Conservation (phyloP, 257 asterid genomes). For the Rhazya stricta region DNA sequence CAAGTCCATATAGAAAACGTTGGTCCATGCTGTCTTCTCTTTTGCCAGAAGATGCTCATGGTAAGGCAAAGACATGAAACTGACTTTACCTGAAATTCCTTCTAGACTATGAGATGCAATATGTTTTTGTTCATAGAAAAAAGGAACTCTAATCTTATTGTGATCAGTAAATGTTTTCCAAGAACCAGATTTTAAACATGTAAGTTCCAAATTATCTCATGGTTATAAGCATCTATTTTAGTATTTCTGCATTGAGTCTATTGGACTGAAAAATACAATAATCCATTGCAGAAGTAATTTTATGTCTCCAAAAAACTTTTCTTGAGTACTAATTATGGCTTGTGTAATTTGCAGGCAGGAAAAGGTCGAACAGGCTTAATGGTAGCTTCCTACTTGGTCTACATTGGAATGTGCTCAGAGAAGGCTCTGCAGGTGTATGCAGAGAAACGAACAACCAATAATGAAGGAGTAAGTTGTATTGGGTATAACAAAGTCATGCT, state of each 20-base stretch:
- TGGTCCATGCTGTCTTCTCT: neutral
- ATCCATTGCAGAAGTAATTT: neutral
- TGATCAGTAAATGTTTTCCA: neutral
- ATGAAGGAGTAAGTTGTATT: slow-evolving; percentile 56
- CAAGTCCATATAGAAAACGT: neutral
- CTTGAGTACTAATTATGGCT: neutral
- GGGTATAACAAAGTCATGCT: neutral
- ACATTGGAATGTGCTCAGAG: slow-evolving; percentile 68
- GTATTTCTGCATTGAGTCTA: neutral
- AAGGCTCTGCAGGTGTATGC: slow-evolving; percentile 68
- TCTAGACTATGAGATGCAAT: neutral
- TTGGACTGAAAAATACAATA: neutral
- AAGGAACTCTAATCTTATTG: neutral
- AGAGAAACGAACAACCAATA: slow-evolving; percentile 71
- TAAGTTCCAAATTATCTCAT: neutral
- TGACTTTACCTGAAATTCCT: neutral
- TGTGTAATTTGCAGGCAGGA: slow-evolving; percentile 55
- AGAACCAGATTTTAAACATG: neutral
- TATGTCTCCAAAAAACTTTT: neutral
- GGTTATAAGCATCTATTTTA: neutral
- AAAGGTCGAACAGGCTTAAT: slow-evolving; percentile 89
- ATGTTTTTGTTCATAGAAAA: neutral
- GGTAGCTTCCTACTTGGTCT: slow-evolving; percentile 61
- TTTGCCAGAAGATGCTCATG: neutral
- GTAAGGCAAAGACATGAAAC: neutral